Base-by-base conservation (phyloP, 2,329 filamentous ascomycete species). In the Hypoxylon sp. region DNA sequence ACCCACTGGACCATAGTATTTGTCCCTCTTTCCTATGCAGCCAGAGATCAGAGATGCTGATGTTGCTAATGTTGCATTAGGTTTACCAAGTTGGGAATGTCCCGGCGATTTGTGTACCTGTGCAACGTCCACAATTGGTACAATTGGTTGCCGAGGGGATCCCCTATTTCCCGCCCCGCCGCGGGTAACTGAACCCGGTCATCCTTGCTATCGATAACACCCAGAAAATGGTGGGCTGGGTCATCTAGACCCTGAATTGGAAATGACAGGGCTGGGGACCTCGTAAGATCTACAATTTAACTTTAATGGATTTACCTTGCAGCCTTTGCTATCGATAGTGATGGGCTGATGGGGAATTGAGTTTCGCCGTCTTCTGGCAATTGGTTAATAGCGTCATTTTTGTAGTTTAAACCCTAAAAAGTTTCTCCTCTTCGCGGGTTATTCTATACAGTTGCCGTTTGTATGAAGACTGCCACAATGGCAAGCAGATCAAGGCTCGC, bases 121-220 rank as follows among this genome's bases (percentile, higher is more conserved):
- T 62, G 66, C 67, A 60, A 72, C 70, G 60, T 69, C 65, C 65
- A 67, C 63, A 67, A 74, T 75, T 75, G 74, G 75, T 75, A 67
- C 63, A 67, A 74, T 75, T 75, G 74, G 75, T 75, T 75, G 75
- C 62, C 70, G 34, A 70, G 74, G 75, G 63, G 74, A 76, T 68
- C 74, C 72, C 74, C 74, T 75, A 74, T 75, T 75, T 64, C 34
- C 62, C 63, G 63, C 73, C 69, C 73, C 71, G 64, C 62, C 41
- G 56, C 48, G 21, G 11, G 32, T 46, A 32, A 23, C 28, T 41
- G 17, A 14, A 28, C 38, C 45, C 45, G 32, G 32, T 59, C n/a
- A 2, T 6, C 19, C 17, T n/a, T 19, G 28, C 38, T 60, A 65
- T 70, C 64, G 60, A 70, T 68, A 65, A 68, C 5, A 10, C n/a